Base-by-base conservation (phyloP, 2,329 filamentous ascomycete genomes). In the Sporothrix luriei region DNA sequence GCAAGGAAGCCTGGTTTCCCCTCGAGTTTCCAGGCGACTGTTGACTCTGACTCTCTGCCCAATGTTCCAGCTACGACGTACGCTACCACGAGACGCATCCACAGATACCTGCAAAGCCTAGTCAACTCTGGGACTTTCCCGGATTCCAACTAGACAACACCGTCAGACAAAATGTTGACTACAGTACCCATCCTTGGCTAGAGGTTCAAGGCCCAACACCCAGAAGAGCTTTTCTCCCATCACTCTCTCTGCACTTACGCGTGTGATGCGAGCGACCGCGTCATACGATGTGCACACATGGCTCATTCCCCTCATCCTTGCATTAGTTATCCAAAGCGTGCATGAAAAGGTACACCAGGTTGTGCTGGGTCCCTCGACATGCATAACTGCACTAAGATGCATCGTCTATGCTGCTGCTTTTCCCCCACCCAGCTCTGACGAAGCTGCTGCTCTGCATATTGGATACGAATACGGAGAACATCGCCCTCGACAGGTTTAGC, bases 271-370 rank as follows among this genome's bases (percentile, higher is more conserved):
- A 65, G 46, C 26, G 24, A 61, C 66, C 66, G 38, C 67, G 57
- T 69, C 67, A 69, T 69, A 55, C 57, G 57, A 69, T n/a, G n/a
- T n/a, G n/a, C n/a, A n/a, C n/a, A 38, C 21, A 65, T 24, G 61
- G 24, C 46, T 21, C 3, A 6, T 29, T n/a, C 71, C 49, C 64
- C 71, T 70, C 71, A 68, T 61, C 48, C 71, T 68, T 72, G 69
- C 71, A 71, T 71, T 71, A 72, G 71, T 38, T 69, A 59, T 52
- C 59, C 55, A 65, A 65, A 55, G 29, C 64, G 66, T 69, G 69
- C 69, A 71, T 69, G 46, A 52, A 70, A 59, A 55, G 40, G 51
- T 38, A 52, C 68, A 69, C 49, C 54, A 40, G 43, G 26, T 43
- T 65, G 67, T 64, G 68, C 70, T 52, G 33, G 57, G 70, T 55